Conservation (phyloP, 2,329 filamentous ascomycete genomes). For the Epichloe typhina region DNA sequence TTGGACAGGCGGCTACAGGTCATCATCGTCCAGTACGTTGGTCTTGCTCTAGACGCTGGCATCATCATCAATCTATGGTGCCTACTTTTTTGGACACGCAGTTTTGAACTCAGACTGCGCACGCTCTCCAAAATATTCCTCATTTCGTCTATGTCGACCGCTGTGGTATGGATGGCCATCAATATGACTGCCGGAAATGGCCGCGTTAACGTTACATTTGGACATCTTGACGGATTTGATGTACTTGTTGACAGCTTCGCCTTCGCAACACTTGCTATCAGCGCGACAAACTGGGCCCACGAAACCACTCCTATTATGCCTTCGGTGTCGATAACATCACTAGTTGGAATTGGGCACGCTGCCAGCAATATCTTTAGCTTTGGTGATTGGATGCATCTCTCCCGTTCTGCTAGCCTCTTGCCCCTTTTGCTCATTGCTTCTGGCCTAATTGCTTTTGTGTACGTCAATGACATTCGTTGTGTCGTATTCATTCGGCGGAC, state of each 20-base stretch:
- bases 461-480: slow-evolving; percentile 28
- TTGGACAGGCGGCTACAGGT: slow-evolving; percentile 25
- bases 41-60: slow-evolving; percentile 31
- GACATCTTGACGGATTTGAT: slow-evolving; percentile 35
- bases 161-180: slow-evolving; percentile 22
- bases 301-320: slow-evolving; percentile 32
- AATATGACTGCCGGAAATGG: slow-evolving; percentile 15
- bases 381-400: slow-evolving; percentile 33
- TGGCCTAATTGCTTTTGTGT: slow-evolving; percentile 31
- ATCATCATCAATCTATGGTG: slow-evolving; percentile 38
- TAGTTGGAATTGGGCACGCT: slow-evolving; percentile 25
- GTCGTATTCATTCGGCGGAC: slow-evolving; percentile 30
- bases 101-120: slow-evolving; percentile 32
- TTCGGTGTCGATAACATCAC: slow-evolving; percentile 28
- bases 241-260: slow-evolving; percentile 33
- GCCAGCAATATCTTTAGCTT: slow-evolving; percentile 22
- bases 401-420: slow-evolving; percentile 21
- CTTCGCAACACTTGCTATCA: slow-evolving; percentile 30
- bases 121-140: slow-evolving; percentile 30
- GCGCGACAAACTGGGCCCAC: slow-evolving; percentile 31
- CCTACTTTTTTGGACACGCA: slow-evolving; percentile 36
- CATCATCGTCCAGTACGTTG: slow-evolving; percentile 28
- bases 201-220: slow-evolving; percentile 20
- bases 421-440: slow-evolving; percentile 25
- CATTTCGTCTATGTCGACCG: slow-evolving; percentile 25